A percentile compares a stretch with the other conserved stretches of the same genome.
Conservation (phyloP, 495 filamentous ascomycete species). For the Parathielavia appendiculata region DNA sequence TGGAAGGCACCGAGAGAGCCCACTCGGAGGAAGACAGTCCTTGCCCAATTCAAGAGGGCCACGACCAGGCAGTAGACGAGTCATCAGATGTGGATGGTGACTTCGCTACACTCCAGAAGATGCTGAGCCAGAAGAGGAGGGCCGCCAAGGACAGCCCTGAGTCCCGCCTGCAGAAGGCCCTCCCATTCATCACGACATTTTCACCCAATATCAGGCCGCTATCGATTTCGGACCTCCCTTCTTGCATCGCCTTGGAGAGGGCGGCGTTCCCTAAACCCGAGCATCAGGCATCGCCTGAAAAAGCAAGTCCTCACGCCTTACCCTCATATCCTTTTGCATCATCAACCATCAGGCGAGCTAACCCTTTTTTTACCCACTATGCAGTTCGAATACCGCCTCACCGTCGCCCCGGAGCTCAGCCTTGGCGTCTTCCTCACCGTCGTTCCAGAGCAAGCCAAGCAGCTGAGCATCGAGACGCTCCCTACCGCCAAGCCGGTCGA, state of each 20-base stretch:
- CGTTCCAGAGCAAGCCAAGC: slow-evolving; percentile 40
- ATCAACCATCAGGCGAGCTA: slow-evolving; percentile 7
- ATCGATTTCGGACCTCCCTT: slow-evolving; percentile 66
- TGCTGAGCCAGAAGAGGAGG: slow-evolving; percentile 28
- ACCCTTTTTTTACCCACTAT: neutral
- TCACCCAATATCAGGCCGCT: slow-evolving; percentile 65
- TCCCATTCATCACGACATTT: slow-evolving; percentile 31
- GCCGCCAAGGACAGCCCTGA: slow-evolving; percentile 29
- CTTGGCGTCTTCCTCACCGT: slow-evolving; percentile 73
- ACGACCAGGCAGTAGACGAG: slow-evolving; percentile 32
- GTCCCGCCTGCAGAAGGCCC: slow-evolving; percentile 24
- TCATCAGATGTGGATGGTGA: slow-evolving; percentile 34
- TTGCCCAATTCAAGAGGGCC: neutral
- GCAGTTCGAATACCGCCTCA: slow-evolving; percentile 79
- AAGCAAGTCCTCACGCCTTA: slow-evolving; percentile 51
- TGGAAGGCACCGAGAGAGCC: slow-evolving; percentile 5
- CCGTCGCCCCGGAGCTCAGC: slow-evolving; percentile 69
- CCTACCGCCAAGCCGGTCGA: slow-evolving; percentile 43
- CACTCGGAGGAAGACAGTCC: neutral
- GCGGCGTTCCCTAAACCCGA: slow-evolving; percentile 61
- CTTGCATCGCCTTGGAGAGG: slow-evolving; percentile 70
- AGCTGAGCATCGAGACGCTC: slow-evolving; percentile 47
- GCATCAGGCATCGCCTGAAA: slow-evolving; percentile 71
- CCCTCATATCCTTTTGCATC: slow-evolving; percentile 9
- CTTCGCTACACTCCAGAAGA: slow-evolving; percentile 30